Evolutionary conservation across 441 rosid species (phyloP), one percentile per base, ranked within the genome.

Genomic region (Adansonia madagascariensis): DNA sequence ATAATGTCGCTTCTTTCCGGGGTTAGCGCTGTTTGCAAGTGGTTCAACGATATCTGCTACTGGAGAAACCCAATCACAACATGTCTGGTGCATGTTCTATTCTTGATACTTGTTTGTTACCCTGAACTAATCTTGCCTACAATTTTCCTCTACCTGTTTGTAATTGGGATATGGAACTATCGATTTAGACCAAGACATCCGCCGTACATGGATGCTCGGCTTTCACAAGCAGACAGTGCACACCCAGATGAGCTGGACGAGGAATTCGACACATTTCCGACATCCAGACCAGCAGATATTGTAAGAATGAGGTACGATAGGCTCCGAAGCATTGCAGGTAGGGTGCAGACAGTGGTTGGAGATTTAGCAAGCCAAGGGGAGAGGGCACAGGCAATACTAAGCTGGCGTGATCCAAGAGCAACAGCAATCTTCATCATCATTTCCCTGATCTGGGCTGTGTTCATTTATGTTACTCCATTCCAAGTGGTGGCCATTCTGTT

Each of bases 401-500:
- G 91, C 86, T 91, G 94, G 94, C 81, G 94, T 76, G 94, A 91
- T 81, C 86, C 94, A 11, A 84, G 94, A 75, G 94, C 86, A 11
- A 91, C 91, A 0, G 84, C 94, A 53, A 84, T 91, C 65, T 88
- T 91, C 69, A 85, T 91, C 71, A 75, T 89, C 81, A 79, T 89
- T 61, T 75, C 90, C 4, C 76, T 91, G 86, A 83, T 89, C 73
- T 83, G 77, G 84, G 92, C 94, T 1, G 85, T 88, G 65, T 80
- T 90, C 70, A 85, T 91, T 52, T 91, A 91, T 55, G 69, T 91
- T 43, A 87, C 92, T 17, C 95, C 95, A 9, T 87, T 91, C 80
- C 90, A 88, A 75, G 89, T 91, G 56, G 81, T 89, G 62, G 93
- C 91, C 0, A 71, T 91, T 60, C 77, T 91, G 15, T 70, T 74